These are phyloP conservation scores for Euryodendron excelsum DNA, from an alignment of 148 eudicot species.

Conservation along the genomic window DNA sequence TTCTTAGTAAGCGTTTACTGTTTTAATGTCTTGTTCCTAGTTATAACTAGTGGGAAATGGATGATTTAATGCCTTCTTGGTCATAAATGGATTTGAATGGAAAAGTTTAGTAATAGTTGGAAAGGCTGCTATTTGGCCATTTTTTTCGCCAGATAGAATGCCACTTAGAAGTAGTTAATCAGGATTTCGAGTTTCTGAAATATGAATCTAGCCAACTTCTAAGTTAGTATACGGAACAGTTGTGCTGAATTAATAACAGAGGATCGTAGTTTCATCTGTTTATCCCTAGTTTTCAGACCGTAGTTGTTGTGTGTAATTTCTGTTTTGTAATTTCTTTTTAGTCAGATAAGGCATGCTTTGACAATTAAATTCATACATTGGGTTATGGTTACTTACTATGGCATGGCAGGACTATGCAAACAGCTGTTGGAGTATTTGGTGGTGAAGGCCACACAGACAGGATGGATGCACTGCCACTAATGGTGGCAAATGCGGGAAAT, in stretches of 20 bases:
- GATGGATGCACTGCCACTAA: constrained; percentile 68
- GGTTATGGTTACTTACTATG: constrained; percentile 13
- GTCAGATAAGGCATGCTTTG: not conserved
- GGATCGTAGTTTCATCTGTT: constrained; percentile 1
- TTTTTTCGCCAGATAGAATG: too few species aligned
- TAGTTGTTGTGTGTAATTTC: not conserved
- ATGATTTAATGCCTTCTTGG: too few species aligned
- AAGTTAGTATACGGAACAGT: not conserved
- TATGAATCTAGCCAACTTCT: not conserved
- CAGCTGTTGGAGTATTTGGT: constrained; percentile 97
- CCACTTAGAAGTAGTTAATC: not conserved
- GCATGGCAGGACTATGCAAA: constrained; percentile 81
- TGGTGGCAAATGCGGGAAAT: constrained; percentile 91
- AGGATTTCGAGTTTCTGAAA: not conserved
- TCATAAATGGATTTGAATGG: too few species aligned
- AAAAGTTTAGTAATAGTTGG: too few species aligned
- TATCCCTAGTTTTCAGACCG: not conserved
- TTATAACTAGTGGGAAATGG: too few species aligned
- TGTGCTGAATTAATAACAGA: not conserved
- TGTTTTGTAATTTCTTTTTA: not conserved
- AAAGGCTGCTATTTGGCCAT: too few species aligned
- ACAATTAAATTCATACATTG: not conserved
- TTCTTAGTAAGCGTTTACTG: too few species aligned
- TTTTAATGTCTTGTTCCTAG: too few species aligned
- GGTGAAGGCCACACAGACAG: constrained; percentile 75